phyloP scores from a whole-genome alignment of 768 basidiomycete species.

The Pisolithus albus region DNA sequence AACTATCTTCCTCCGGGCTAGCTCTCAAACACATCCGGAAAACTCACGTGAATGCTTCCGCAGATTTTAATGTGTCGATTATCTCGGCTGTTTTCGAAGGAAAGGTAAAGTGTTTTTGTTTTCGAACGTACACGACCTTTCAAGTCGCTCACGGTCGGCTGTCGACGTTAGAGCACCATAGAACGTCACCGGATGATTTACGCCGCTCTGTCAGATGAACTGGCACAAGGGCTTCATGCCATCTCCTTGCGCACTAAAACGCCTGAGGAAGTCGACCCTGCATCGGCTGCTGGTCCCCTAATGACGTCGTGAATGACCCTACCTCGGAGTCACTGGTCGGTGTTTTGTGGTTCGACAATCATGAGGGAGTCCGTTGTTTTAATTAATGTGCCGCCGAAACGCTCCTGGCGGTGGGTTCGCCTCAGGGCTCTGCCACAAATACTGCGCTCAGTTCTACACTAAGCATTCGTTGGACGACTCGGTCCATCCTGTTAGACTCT shows the following conservation, averaged over 20 bases:
- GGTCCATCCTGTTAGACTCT: neutral
- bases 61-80: conserved; percentile 73
- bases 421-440: conserved; percentile 12
- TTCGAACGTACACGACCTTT: conserved; percentile 3
- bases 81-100: conserved; percentile 68
- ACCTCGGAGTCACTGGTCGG: neutral
- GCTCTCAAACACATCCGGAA: conserved; percentile 11
- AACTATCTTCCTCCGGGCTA: conserved; percentile 17
- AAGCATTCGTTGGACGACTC: neutral
- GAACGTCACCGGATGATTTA: conserved; percentile 81
- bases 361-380: conserved; percentile 18
- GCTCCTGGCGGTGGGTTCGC: conserved; percentile 15
- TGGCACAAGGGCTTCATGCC: conserved; percentile 67
- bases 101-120: conserved; percentile 49
- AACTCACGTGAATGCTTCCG: conserved; percentile 10
- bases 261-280: conserved; percentile 38
- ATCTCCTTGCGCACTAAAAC: conserved; percentile 73
- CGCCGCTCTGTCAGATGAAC: conserved; percentile 61
- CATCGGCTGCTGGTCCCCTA: conserved; percentile 12
- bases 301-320: conserved; percentile 21
- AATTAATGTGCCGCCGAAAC: conserved; percentile 22
- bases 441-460: neutral
- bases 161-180: conserved; percentile 49
- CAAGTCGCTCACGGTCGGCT: conserved; percentile 8
- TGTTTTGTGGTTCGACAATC: conserved; percentile 19